A percentile compares a stretch with the other conserved stretches of the same genome.
Conservation (phyloP, 2,329 filamentous ascomycete species). For the Ilyonectria destructans region DNA sequence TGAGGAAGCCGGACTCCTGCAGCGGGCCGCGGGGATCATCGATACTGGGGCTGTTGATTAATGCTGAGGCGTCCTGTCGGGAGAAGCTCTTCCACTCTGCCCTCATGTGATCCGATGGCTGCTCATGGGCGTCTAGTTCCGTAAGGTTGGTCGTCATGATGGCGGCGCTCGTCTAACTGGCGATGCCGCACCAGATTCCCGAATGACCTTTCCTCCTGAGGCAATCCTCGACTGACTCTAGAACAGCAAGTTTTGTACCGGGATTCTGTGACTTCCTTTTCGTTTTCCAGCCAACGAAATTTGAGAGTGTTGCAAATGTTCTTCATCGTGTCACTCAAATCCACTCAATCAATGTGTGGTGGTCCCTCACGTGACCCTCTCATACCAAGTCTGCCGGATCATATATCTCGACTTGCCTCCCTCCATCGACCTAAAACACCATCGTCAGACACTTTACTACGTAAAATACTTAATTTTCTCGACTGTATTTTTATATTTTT, state of each 20-base stretch:
- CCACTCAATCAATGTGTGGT: constrained; percentile 29
- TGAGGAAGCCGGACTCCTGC: constrained; percentile 62
- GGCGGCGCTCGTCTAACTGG: background rate
- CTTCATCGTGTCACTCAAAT: constrained; percentile 20
- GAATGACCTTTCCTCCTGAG: background rate
- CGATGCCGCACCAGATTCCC: background rate
- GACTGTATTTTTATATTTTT: background rate
- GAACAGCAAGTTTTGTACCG: too few species aligned
- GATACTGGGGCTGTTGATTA: constrained; percentile 71
- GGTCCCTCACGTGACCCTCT: constrained; percentile 29
- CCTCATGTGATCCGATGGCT: constrained; percentile 80
- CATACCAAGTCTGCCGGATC: background rate
- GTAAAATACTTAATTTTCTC: background rate
- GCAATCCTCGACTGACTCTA: background rate
- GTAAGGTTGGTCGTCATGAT: constrained; percentile 49
- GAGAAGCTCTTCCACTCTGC: constrained; percentile 83
- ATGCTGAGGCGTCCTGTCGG: constrained; percentile 68
- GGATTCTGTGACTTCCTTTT: background rate
- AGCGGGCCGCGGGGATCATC: constrained; percentile 65
- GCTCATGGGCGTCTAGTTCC: constrained; percentile 82
- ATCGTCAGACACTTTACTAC: background rate
- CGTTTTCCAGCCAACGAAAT: background rate
- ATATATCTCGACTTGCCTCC: background rate
- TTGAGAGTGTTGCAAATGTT: background rate
- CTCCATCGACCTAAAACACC: background rate